A percentile compares a stretch with the other conserved stretches of the same genome.
Conservation (phyloP, 1,284 basidiomycete genomes). For the Heterobasidion occidentale region DNA sequence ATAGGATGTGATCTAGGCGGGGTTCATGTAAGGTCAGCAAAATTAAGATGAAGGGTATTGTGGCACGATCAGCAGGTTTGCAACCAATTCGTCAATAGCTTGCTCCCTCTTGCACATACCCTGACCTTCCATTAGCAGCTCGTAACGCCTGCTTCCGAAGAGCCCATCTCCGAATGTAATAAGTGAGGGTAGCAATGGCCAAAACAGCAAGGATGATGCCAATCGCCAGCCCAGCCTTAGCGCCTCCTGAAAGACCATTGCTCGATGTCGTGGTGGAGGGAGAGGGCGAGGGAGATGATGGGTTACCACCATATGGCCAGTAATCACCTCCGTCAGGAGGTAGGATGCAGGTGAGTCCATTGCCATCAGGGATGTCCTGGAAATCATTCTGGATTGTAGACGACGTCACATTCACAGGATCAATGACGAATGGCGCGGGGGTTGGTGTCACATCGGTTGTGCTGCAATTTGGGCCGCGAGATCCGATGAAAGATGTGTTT, state of each 20-base stretch:
- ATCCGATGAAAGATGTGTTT: slow-evolving; percentile 74
- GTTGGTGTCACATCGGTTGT: slow-evolving; percentile 37
- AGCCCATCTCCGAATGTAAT: slow-evolving; percentile 44
- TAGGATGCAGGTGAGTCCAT: slow-evolving; percentile 55
- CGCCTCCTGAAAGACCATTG: slow-evolving; percentile 24
- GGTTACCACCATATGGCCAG: slow-evolving; percentile 63
- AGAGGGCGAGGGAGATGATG: slow-evolving; percentile 19
- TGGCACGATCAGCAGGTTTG: no score
- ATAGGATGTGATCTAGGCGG: no score
- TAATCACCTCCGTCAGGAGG: slow-evolving; percentile 62
- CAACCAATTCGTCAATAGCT: no score
- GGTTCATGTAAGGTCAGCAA: no score
- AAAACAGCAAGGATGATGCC: slow-evolving; percentile 44
- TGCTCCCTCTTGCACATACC: background rate
- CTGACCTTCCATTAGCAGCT: background rate
- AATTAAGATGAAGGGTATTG: no score
- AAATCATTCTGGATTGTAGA: slow-evolving; percentile 48
- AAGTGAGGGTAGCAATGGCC: slow-evolving; percentile 30
- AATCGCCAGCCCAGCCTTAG: slow-evolving; percentile 43
- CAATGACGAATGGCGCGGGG: slow-evolving; percentile 53
- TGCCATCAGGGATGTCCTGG: slow-evolving; percentile 38
- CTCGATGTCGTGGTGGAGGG: slow-evolving; percentile 1
- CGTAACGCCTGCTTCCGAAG: background rate
- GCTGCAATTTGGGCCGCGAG: slow-evolving; percentile 64
- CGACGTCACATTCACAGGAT: slow-evolving; percentile 31